Evolutionary conservation across 169 alveolate genomes (phyloP).

Genomic region (Babesia microti): DNA sequence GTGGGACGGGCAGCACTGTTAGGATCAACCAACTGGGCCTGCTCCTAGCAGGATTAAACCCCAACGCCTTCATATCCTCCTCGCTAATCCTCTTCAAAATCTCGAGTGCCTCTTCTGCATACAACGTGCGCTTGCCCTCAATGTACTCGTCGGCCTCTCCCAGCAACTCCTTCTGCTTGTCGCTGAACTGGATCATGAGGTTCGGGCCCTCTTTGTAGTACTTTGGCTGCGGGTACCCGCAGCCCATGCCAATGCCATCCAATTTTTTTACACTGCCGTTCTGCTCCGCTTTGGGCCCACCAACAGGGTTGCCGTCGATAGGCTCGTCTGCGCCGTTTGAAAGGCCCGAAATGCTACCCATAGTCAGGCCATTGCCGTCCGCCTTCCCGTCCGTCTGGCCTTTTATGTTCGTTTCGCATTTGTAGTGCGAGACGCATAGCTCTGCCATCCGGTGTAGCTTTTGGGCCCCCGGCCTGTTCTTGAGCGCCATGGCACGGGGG

Average conservation of each 20-base stretch:
- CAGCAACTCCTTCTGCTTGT: constrained; percentile 53
- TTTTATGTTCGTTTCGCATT: constrained; percentile 58
- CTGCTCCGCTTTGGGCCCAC: constrained; percentile 27
- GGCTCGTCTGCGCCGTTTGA: too few relatives aligned
- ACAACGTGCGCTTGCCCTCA: constrained; percentile 58
- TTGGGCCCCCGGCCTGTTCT: constrained; percentile 37
- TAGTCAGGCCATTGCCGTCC: too few relatives aligned
- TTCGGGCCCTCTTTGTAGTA: constrained; percentile 79
- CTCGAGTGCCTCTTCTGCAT: constrained; percentile 79
- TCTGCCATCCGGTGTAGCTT: constrained; percentile 46
- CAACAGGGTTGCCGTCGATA: constrained; percentile 15
- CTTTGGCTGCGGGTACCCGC: constrained; percentile 82
- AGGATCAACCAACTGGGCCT: constrained; percentile 93
- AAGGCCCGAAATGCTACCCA: constrained; percentile 15
- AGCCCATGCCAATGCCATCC: constrained; percentile 57
- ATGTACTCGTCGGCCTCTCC: constrained; percentile 67
- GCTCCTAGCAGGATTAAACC: constrained; percentile 85
- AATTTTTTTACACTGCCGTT: constrained; percentile 39
- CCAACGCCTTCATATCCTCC: constrained; percentile 82
- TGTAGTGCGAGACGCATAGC: constrained; percentile 37
- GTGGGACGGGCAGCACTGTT: constrained; percentile 92
- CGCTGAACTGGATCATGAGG: constrained; percentile 65
- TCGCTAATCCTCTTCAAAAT: constrained; percentile 76
- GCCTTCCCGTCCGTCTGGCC: constrained; percentile 52
- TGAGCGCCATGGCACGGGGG: constrained; percentile 55